Conservation (phyloP, 352 stramenopile genomes). For the Phytophthora palmivora region DNA sequence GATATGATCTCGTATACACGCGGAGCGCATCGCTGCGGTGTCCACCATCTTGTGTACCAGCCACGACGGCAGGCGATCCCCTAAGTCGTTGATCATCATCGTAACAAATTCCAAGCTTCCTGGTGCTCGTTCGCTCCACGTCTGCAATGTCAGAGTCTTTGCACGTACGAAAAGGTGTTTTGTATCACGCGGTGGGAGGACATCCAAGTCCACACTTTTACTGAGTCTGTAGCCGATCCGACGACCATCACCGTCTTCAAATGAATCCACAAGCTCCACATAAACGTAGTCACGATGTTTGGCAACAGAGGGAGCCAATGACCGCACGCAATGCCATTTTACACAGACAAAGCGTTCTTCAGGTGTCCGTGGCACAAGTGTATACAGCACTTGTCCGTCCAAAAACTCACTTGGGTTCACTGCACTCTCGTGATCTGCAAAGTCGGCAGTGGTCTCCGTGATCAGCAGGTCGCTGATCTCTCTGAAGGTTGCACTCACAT, state of each 20-base stretch:
- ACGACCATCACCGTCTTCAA: conserved; percentile 64
- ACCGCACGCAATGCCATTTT: conserved; percentile 85
- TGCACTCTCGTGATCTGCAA: conserved; percentile 63
- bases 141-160: conserved; percentile 81
- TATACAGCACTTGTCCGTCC: conserved; percentile 79
- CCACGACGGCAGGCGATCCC: conserved; percentile 77
- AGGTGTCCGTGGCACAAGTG: conserved; percentile 66
- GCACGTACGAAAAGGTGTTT: conserved; percentile 70
- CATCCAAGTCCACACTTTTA: conserved; percentile 79
- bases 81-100: conserved; percentile 87
- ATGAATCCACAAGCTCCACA: conserved; percentile 84
- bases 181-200: conserved; percentile 49
- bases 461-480: conserved; percentile 84
- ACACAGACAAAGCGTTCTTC: conserved; percentile 80
- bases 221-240: conserved; percentile 74
- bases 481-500: conserved; percentile 72
- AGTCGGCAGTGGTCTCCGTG: conserved; percentile 73
- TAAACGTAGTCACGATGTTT: conserved; percentile 88
- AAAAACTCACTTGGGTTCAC: conserved; percentile 82
- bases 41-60: conserved; percentile 88
- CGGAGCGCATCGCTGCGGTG: conserved; percentile 72
- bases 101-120: conserved; percentile 76
- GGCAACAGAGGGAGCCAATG: conserved; percentile 71
- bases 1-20: conserved; percentile 80
- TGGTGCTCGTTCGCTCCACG: conserved; percentile 63